phyloP scores from a whole-genome alignment of 2,329 filamentous ascomycete species.

The Colletotrichum kahawae region DNA sequence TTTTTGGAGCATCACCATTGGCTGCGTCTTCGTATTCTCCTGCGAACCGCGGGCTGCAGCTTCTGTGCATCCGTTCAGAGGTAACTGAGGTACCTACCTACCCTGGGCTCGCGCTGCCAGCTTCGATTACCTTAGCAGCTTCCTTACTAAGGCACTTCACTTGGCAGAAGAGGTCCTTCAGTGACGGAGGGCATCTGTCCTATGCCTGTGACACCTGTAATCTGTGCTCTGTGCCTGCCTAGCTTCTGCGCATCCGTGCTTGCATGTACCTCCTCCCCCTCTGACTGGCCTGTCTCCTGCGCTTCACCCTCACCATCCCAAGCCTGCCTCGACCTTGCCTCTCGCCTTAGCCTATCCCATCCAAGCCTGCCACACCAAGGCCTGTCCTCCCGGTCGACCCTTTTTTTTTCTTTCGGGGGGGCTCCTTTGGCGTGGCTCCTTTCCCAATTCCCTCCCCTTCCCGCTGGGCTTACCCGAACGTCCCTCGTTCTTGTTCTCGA shows the following conservation, averaged over 20 bases:
- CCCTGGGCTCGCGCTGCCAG: not conserved
- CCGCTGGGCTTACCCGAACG: constrained; percentile 19
- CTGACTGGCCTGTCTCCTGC: not conserved
- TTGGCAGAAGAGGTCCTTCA: not conserved
- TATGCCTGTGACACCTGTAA: not conserved
- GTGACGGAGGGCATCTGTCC: not conserved
- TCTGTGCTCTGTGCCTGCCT: not conserved
- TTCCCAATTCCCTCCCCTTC: constrained; percentile 17
- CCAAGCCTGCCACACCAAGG: constrained; percentile 12
- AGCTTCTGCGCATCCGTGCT: not conserved
- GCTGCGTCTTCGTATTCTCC: constrained; percentile 2
- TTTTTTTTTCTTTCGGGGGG: constrained; percentile 9
- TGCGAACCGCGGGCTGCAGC: constrained; percentile 1
- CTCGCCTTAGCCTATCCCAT: constrained; percentile 15
- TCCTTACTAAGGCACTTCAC: not conserved
- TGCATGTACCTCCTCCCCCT: not conserved
- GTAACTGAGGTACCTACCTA: not conserved
- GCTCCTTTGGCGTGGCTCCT: constrained; percentile 14
- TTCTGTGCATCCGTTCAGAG: not conserved
- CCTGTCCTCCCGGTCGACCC: constrained; percentile 14
- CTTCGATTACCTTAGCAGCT: not conserved
- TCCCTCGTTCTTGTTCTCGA: constrained; percentile 14
- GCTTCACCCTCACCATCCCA: not conserved
- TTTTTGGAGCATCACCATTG: constrained; percentile 2
- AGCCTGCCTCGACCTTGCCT: constrained; percentile 12